These are phyloP conservation scores for Pterocarpus macrocarpus DNA, from an alignment of 306 rosid species.

Conservation along the genomic window DNA sequence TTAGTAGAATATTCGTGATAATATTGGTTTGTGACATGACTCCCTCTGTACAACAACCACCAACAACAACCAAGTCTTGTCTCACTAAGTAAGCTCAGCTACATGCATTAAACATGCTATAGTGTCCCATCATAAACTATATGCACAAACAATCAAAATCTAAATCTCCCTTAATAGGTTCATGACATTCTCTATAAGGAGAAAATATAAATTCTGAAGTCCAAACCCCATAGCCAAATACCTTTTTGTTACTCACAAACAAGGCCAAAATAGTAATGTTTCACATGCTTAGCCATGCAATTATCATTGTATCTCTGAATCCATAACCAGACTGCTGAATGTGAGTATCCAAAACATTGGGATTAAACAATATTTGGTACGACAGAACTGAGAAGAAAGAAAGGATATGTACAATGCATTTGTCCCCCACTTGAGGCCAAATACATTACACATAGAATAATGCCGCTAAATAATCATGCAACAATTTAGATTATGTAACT, in stretches of 20 bases:
- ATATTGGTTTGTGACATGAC: not conserved
- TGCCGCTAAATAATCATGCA: slow-evolving; percentile 1
- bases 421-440: slow-evolving; percentile 7
- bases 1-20: slow-evolving; percentile 18
- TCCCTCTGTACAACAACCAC: not conserved
- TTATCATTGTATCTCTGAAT: slow-evolving; percentile 1
- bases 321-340: slow-evolving; percentile 26
- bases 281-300: slow-evolving; percentile 21
- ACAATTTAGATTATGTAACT: slow-evolving; percentile 32
- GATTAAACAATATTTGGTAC: slow-evolving; percentile 27
- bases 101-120: not conserved
- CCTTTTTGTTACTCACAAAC: slow-evolving; percentile 11
- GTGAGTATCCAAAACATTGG: slow-evolving; percentile 23
- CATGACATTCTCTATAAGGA: not conserved
- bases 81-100: not conserved
- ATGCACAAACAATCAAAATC: no score
- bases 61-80: not conserved
- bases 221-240: not conserved
- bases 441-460: slow-evolving; percentile 24
- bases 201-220: not conserved
- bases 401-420: not conserved
- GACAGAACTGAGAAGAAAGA: slow-evolving; percentile 33
- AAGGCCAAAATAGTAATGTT: slow-evolving; percentile 13
- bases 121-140: no score
- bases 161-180: not conserved